These are phyloP conservation scores for Berberis vulgaris DNA, from an alignment of 164 flowering plant genomes.

Conservation along the genomic window DNA sequence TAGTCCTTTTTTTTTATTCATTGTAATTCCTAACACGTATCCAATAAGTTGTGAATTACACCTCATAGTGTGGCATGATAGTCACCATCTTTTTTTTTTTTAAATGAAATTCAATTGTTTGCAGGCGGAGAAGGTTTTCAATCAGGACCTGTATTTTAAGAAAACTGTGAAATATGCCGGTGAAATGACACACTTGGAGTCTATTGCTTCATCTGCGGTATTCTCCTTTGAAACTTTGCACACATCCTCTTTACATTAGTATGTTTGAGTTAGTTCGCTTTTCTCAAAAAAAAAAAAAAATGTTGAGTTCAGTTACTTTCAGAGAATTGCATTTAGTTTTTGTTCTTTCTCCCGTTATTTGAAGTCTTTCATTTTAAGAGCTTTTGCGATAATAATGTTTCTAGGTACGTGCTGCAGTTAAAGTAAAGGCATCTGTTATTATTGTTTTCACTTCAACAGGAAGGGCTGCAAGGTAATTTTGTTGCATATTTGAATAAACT, in stretches of 20 bases:
- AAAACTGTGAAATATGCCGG: slow-evolving; percentile 72
- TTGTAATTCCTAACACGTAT: background rate
- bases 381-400: background rate
- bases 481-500: background rate
- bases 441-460: slow-evolving; percentile 87
- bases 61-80: background rate
- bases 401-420: slow-evolving; percentile 80
- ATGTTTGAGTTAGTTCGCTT: background rate
- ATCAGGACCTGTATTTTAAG: slow-evolving; percentile 80
- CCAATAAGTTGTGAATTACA: background rate
- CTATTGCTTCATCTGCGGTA: slow-evolving; percentile 96
- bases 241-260: background rate
- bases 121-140: slow-evolving; percentile 95
- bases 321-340: background rate
- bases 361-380: background rate
- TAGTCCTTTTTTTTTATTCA: no score
- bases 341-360: background rate
- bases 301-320: background rate
- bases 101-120: slow-evolving; percentile 7
- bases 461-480: slow-evolving; percentile 77
- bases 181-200: slow-evolving; percentile 92
- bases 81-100: background rate
- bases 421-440: slow-evolving; percentile 84
- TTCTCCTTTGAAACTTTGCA: slow-evolving; percentile 1
- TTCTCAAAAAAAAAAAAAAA: background rate